Conservation (phyloP, 257 asterid species). For the Ajuga chamaepitys region DNA sequence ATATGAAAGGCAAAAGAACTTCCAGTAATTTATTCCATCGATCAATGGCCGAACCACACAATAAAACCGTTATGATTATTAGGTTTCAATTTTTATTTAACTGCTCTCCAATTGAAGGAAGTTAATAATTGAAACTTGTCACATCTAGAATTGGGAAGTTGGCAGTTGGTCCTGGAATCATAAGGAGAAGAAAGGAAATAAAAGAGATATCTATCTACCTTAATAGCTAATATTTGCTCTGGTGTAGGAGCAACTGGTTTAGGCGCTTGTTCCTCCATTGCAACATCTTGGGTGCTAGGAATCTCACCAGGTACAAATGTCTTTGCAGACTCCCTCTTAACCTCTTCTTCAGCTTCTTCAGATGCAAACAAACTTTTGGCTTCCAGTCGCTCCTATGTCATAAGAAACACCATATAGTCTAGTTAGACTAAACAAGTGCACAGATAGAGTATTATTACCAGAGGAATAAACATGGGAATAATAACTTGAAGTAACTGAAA, state of each 20-base stretch:
- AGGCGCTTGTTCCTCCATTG: conserved; percentile 61
- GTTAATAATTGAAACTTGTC: background rate
- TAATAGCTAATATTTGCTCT: conserved; percentile 90
- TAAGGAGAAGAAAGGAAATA: conserved; percentile 7
- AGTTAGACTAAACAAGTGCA: background rate
- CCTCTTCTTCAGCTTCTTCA: conserved; percentile 89
- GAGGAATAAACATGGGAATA: background rate
- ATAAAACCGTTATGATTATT: background rate
- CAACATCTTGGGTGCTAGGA: conserved; percentile 42
- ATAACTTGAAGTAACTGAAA: background rate
- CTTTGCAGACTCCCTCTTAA: conserved; percentile 73
- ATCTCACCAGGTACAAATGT: conserved; percentile 72
- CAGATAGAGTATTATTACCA: background rate
- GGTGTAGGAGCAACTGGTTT: conserved; percentile 87
- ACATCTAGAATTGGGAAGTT: background rate
- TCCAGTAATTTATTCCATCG: background rate
- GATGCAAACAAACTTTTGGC: conserved; percentile 79
- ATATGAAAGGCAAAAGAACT: background rate
- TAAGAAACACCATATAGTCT: conserved; percentile 6
- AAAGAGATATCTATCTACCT: conserved; percentile 39
- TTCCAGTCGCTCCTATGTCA: conserved; percentile 78
- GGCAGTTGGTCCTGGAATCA: background rate
- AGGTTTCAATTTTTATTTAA: background rate
- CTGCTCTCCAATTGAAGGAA: background rate
- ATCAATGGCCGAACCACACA: background rate